Evolutionary conservation across 169 alveolate genomes (phyloP).

Genomic region (Plasmodium gonderi): DNA sequence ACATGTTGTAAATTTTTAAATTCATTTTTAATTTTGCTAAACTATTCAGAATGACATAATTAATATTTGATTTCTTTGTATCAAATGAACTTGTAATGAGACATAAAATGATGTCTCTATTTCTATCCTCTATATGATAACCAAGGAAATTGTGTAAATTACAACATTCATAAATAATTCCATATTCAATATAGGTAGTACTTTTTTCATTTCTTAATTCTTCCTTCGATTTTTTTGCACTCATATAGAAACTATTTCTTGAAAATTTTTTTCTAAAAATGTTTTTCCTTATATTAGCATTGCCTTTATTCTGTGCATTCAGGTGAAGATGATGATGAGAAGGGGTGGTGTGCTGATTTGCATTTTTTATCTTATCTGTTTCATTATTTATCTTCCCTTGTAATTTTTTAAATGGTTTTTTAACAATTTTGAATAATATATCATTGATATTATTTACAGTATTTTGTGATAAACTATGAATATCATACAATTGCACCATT

Average conservation of each 20-base stretch:
- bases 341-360: not conserved
- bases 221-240: constrained; percentile 8
- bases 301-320: not conserved
- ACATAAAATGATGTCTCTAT: constrained; percentile 59
- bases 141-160: constrained; percentile 51
- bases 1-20: constrained; percentile 28
- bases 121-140: constrained; percentile 28
- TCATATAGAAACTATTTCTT: constrained; percentile 11
- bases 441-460: constrained; percentile 57
- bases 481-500: constrained; percentile 49
- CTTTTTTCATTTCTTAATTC: constrained; percentile 32
- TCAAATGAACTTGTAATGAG: constrained; percentile 53
- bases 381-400: constrained; percentile 14
- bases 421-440: constrained; percentile 14
- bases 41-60: constrained; percentile 39
- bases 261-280: constrained; percentile 17
- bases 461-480: constrained; percentile 11
- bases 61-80: constrained; percentile 63
- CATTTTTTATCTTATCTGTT: not conserved
- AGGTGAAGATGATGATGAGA: not conserved
- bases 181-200: constrained; percentile 52
- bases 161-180: constrained; percentile 46
- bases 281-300: not conserved
- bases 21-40: constrained; percentile 49
- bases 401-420: constrained; percentile 32